phyloP scores from a whole-genome alignment of 129 eudicot genomes.

The Chrysanthemum lavandulifolium region DNA sequence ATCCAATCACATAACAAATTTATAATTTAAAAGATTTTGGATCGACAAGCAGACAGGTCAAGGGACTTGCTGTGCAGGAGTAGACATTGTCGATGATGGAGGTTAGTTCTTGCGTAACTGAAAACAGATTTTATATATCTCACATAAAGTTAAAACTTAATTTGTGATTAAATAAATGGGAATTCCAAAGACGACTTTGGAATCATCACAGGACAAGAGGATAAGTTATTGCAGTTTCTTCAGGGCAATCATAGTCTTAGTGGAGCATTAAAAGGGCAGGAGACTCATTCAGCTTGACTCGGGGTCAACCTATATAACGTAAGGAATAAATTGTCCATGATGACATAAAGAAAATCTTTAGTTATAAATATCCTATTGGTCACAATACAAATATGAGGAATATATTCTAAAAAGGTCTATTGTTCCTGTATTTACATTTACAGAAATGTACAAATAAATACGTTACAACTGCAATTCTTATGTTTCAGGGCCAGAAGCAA shows the following conservation, averaged over 20 bases:
- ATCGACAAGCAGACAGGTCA: no score
- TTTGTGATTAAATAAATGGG: background rate
- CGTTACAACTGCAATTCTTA: constrained; percentile 20
- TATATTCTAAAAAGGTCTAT: no score
- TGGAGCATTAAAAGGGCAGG: constrained; percentile 9
- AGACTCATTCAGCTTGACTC: constrained; percentile 23
- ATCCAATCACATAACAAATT: background rate
- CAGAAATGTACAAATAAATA: no score
- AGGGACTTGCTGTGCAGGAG: constrained; percentile 43
- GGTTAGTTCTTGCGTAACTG: constrained; percentile 22
- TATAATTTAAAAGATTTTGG: no score
- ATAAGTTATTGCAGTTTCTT: constrained; percentile 13
- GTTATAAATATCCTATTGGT: background rate
- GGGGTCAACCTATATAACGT: constrained; percentile 21
- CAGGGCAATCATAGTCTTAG: constrained; percentile 13
- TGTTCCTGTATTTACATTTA: no score
- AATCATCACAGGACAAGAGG: constrained; percentile 14
- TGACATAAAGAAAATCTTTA: background rate
- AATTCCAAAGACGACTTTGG: constrained; percentile 25
- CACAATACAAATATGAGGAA: no score
- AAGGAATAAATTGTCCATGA: background rate
- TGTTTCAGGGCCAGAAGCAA: constrained; percentile 85
- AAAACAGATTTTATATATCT: constrained; percentile 17
- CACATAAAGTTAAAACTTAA: background rate
- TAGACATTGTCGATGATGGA: constrained; percentile 40